A percentile compares a stretch with the other conserved stretches of the same genome.
phyloP scores from a whole-genome alignment of 2,329 filamentous ascomycete genomes.

The Talaromyces sp. region DNA sequence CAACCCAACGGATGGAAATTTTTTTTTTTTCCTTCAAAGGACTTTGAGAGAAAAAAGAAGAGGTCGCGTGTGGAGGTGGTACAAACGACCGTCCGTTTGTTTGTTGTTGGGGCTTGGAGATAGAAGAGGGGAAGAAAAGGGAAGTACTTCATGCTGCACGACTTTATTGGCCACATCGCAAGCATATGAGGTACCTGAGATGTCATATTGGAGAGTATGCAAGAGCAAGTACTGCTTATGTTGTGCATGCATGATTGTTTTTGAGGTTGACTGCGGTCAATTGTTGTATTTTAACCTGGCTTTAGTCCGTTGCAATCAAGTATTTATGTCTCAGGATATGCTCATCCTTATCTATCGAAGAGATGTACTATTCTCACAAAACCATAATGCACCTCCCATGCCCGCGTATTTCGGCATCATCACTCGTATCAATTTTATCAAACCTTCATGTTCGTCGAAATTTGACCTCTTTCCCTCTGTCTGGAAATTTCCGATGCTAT shows the following conservation, averaged over 20 bases:
- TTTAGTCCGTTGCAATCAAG: not conserved
- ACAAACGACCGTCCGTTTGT: not conserved
- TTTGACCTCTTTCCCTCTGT: not conserved
- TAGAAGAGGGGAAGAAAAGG: not conserved
- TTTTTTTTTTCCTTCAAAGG: no score
- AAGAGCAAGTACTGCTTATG: not conserved
- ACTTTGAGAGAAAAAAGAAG: not conserved
- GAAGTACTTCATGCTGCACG: not conserved
- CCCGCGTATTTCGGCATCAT: no score
- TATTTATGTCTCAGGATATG: not conserved
- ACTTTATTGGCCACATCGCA: slow-evolving; percentile 3
- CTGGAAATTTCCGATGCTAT: not conserved
- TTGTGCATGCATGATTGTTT: not conserved
- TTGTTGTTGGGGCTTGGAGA: not conserved
- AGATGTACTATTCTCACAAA: not conserved
- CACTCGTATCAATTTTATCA: not conserved
- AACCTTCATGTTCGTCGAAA: not conserved
- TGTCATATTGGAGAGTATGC: not conserved
- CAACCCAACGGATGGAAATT: no score
- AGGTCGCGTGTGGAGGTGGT: not conserved
- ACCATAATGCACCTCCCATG: not conserved
- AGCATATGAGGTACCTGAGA: slow-evolving; percentile 6
- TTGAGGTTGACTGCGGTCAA: not conserved
- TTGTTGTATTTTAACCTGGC: not conserved
- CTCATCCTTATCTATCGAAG: not conserved